Evolutionary conservation across 2,329 filamentous ascomycete species (phyloP), one percentile per base, ranked within the genome.

Genomic region (Ophiostoma angusticollis): DNA sequence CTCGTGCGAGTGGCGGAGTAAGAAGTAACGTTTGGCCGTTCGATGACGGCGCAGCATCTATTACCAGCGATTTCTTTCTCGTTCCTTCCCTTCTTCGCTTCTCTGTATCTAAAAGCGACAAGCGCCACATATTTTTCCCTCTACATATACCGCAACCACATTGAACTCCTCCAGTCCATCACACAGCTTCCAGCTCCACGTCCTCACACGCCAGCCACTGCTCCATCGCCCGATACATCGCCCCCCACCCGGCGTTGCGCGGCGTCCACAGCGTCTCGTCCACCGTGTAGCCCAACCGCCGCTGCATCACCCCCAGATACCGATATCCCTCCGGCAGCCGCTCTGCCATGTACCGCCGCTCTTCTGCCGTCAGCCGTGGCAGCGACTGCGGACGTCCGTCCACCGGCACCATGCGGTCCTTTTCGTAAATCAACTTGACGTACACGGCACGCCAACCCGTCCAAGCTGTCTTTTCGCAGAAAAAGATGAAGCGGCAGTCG

Each of bases 401-500:
- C 27, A 62, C 59, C 4, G 64, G 57, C 3, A 67, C 57, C 22
- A 68, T 50, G 54, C 65, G 67, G 54, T 68, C 65, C 52, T 67
- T 67, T 44, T 67, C 65, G 49, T 67, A 65, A 45, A 66, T 58
- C 37, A 67, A 54, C 54, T 67, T 67, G 52, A 65, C 62, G 44
- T 61, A 65, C 35, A 56, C 55, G 34, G 61, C 54, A 47, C 58
- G 60, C 63, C 63, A 66, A 16, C 6, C 16, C 4, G n/a, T 9
- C 14, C 27, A 30, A 7, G 11, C 24, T 12, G 23, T 9, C 45
- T 56, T 54, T 41, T 59, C 52, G 49, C 58, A 63, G 50, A 68
- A 68, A 55, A 67, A 67, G 43, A 67, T 55, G 52, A 68, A 68
- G 18, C 62, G 62, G 45, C 58, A 63, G 52, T 69, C 65, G 50